Evolutionary conservation across 768 basidiomycete genomes (phyloP), one percentile per base, ranked within the genome.

Genomic region (Agrocybe praecox): DNA sequence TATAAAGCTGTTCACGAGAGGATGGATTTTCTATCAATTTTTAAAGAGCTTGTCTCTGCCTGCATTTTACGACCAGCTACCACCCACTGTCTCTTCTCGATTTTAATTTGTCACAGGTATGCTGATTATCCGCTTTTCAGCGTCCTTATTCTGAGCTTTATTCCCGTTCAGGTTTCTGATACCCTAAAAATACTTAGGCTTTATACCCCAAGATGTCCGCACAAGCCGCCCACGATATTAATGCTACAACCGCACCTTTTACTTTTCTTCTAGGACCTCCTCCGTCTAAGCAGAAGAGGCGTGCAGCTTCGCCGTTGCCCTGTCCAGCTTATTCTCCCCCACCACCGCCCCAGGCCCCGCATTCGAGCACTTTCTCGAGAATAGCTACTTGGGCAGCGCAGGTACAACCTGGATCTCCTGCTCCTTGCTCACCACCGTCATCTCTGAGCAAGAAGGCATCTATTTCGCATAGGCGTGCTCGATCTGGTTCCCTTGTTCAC

Each of bases 321-420:
- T 22, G 64, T 8, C 57, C 68, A 2, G 59, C 70, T 9, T 36
- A 57, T 18, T 56, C 58, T 29, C 57, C 36, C 36, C 36, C 36
- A 40, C 36, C 60, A 8, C 59, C 55, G 24, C 60, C 63, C 44
- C 45, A 60, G 66, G 57, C 62, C 60, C 55, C 36, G 4, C 75
- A 76, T 60, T 79, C 82, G 19, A 77, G 72, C 51, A 78, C 82
- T 1, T 76, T 76, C 61, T 72, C 80, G 1, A 65, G 76, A 34
- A 88, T 90, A 46, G 64, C 80, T 17, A 61, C 81, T 36, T 92
- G 89, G 89, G 86, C 83, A 5, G 72, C 82, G 18, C 76, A 73
- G 59, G 86, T 91, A 53, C 83, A 87, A 54, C 89, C 89, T 7
- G 89, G 88, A 6, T 85, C 88, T 15, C 88, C 89, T 3, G 76